Base-by-base conservation (phyloP, 179 eudicot genomes). In the Heliamphora pulchella region DNA sequence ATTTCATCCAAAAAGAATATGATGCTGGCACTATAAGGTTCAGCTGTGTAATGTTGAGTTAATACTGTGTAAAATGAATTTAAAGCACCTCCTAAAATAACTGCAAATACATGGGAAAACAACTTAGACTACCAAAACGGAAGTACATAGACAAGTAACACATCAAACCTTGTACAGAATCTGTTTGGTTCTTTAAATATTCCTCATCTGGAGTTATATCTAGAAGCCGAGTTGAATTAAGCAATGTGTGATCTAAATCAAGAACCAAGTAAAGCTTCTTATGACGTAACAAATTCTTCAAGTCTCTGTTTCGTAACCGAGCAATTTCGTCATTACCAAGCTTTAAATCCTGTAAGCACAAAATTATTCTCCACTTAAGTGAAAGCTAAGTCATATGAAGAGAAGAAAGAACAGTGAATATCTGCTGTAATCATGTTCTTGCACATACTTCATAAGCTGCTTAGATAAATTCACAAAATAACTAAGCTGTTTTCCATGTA, bases 191-290 rank as follows among this genome's bases (percentile, higher is more conserved):
- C 75, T 68, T 81, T 17, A 96, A 84, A 85, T 94, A 91, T 59
- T 86, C 88, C 83, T 96, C 99, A n/a, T 90, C 98, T 17, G 84
- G 74, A 31, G 76, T 86, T 54, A 96, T 74, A 81, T 96, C 97
- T 15, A 81, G 66, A 43, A 96, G 41, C 58, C 93, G 87, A 50
- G 94, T 90, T 83, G 99, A 96, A 83, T 96, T 96, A 20, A 96
- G 93, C 65, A 96, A 85, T 46, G 98, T 95, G 67, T 93, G 98
- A 84, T 95, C 98, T 86, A 95, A 89, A 86, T 95, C 98, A 71
- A 95, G 91, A 53, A 95, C 95, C 85, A 95, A 81, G 82, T 78
- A 85, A 41, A 95, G 96, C 83, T 95, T 95, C 81, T 86, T 89
- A 46, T 81, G 87, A 53, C 84, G 87, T 9, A 93, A 82, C 86